Evolutionary conservation across 371 early-diverging fungal species (phyloP), one percentile per base, ranked within the genome.

Genomic region (Actinomucor elegans): DNA sequence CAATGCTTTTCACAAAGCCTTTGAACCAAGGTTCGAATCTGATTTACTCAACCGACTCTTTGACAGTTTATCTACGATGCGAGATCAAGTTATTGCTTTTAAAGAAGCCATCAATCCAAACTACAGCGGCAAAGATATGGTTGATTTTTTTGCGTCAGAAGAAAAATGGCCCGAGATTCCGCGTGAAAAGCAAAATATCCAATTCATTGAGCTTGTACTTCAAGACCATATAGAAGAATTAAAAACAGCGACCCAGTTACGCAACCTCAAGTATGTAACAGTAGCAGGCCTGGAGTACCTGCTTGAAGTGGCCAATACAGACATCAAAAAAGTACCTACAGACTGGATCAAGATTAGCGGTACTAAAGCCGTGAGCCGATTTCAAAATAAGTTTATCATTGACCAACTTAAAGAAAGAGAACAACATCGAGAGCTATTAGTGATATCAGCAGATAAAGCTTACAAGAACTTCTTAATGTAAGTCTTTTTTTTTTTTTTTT

Each of bases 281-380:
- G 85, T 89, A 4, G 71, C 86, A 1, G 83, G 82, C 4, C 71
- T 83, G 5, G 90, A 91, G 10, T 41, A 31, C 38, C 23, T 51
- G n/a, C 29, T 35, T 10, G 32, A 47, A 77, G 72, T 89, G 84
- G 44, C 72, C 84, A 51, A 66, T 92, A 12, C 44, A 79, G 79
- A 40, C 78, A 74, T 51, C 55, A 71, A 66, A 20, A 73, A 69
- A 12, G 85, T 89, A 2, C 94, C 94, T 0, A 59, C 55, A 9
- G 57, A 79, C 24, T 94, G 94, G 94, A 61, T 86, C 66, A 86
- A 89, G 55, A 79, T 94, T 24, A 89, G 85, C 40, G 83, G 82
- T 57, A 92, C 92, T 2, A 92, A 92, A 59, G 83, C 80, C 8
- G 81, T 84, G n/a, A 77, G 85, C 2, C 86, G 96, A 28, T 97